Evolutionary conservation across 2,329 filamentous ascomycete genomes (phyloP).

Genomic region (Cordyceps farinosa): DNA sequence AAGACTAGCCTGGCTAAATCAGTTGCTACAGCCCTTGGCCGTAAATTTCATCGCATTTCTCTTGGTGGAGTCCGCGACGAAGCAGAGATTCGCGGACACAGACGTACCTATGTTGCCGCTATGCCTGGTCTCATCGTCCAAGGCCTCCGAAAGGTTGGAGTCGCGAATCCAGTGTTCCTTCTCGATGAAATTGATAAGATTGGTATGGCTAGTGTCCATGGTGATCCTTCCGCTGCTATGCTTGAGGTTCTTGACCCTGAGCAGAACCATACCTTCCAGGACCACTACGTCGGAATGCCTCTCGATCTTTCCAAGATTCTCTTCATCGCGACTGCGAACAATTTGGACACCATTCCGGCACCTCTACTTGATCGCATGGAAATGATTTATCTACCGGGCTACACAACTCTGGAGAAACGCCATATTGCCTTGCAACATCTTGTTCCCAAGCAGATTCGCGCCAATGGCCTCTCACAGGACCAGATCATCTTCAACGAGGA

Average conservation of each 20-base stretch:
- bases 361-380: slow-evolving; percentile 96
- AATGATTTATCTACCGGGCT: slow-evolving; percentile 86
- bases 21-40: slow-evolving; percentile 83
- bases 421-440: slow-evolving; percentile 91
- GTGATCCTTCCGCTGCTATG: slow-evolving; percentile 95
- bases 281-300: slow-evolving; percentile 94
- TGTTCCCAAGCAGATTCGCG: slow-evolving; percentile 91
- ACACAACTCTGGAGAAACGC: slow-evolving; percentile 94
- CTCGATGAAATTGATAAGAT: slow-evolving; percentile 99
- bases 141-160: slow-evolving; percentile 90
- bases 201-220: slow-evolving; percentile 84
- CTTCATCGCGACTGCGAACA: slow-evolving; percentile 97
- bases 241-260: slow-evolving; percentile 96
- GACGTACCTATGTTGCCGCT: slow-evolving; percentile 95
- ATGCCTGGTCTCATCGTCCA: slow-evolving; percentile 96
- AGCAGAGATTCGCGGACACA: slow-evolving; percentile 92
- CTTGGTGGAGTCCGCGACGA: slow-evolving; percentile 94
- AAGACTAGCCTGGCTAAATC: slow-evolving; percentile 96
- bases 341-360: slow-evolving; percentile 88
- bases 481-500: slow-evolving; percentile 76
- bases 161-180: slow-evolving; percentile 90
- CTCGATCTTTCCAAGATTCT: slow-evolving; percentile 95
- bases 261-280: slow-evolving; percentile 90
- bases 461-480: slow-evolving; percentile 75
- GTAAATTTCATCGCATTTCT: slow-evolving; percentile 96